Evolutionary conservation across 2,329 filamentous ascomycete genomes (phyloP).

Genomic region (Nigrospora sphaerica): DNA sequence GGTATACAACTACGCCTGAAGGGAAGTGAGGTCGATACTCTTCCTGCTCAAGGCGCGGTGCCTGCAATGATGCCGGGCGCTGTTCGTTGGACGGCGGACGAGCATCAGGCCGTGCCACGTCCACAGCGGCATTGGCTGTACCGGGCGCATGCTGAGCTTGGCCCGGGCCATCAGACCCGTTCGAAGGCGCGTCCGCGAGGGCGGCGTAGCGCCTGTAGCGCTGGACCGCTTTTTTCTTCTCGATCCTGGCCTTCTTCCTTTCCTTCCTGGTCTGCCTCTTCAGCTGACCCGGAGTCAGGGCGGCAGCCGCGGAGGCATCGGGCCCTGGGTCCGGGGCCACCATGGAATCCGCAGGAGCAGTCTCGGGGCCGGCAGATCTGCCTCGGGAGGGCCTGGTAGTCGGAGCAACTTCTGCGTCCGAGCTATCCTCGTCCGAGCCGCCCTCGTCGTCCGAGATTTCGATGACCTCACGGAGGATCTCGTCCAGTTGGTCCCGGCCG

Average conservation of each 20-base stretch:
- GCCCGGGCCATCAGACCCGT: slow-evolving; percentile 5
- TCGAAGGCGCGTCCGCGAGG: slow-evolving; percentile 21
- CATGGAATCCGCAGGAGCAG: slow-evolving; percentile 10
- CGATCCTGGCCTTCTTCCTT: slow-evolving; percentile 11
- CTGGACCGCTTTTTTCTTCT: slow-evolving; percentile 16
- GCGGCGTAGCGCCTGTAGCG: slow-evolving; percentile 26
- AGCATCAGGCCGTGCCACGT: slow-evolving; percentile 7
- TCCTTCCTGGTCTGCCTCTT: slow-evolving; percentile 16
- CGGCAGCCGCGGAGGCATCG: slow-evolving; percentile 6
- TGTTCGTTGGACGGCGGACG: slow-evolving; percentile 5
- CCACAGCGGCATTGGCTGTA: slow-evolving; percentile 7
- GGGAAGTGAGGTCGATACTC: not conserved
- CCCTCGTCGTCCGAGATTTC: slow-evolving; percentile 57
- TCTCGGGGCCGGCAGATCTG: slow-evolving; percentile 7
- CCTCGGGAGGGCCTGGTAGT: slow-evolving; percentile 6
- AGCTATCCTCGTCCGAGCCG: slow-evolving; percentile 25
- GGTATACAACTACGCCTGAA: too few relatives aligned
- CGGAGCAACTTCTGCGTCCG: slow-evolving; percentile 10
- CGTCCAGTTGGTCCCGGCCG: slow-evolving; percentile 59
- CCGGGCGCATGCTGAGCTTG: slow-evolving; percentile 5
- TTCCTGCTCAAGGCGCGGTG: not conserved
- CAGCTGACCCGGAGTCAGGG: slow-evolving; percentile 12
- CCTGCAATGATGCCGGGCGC: not conserved
- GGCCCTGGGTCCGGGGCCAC: slow-evolving; percentile 9
- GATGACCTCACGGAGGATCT: slow-evolving; percentile 59